Conservation (phyloP, 495 filamentous ascomycete genomes). For the Saxophila tyrrhenica region DNA sequence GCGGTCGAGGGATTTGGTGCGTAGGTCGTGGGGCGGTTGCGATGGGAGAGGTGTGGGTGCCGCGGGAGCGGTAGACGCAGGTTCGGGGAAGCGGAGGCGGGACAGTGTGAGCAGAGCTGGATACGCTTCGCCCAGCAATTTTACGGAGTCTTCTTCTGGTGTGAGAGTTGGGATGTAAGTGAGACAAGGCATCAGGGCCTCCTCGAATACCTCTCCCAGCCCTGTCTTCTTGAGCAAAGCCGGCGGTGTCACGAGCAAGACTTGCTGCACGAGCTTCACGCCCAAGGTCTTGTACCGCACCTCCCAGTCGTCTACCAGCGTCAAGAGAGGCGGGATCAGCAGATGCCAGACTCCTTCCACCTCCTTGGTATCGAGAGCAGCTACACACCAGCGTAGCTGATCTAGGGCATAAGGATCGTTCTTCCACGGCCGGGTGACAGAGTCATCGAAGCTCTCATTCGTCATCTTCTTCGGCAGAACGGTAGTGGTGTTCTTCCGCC, state of each 20-base stretch:
- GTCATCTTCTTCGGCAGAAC: slow-evolving; percentile 11
- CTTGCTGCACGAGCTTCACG: slow-evolving; percentile 44
- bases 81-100: slow-evolving; percentile 30
- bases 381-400: slow-evolving; percentile 55
- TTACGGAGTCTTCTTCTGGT: slow-evolving; percentile 56
- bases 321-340: slow-evolving; percentile 73
- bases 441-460: slow-evolving; percentile 30
- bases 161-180: slow-evolving; percentile 69
- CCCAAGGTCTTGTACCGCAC: slow-evolving; percentile 46
- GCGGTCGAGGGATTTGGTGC: slow-evolving; percentile 13
- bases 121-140: slow-evolving; percentile 55
- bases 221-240: slow-evolving; percentile 58
- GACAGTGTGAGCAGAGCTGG: slow-evolving; percentile 51
- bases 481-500: slow-evolving; percentile 17
- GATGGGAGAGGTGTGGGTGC: slow-evolving; percentile 4
- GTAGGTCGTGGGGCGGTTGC: background rate
- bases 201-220: slow-evolving; percentile 65
- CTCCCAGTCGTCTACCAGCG: slow-evolving; percentile 61
- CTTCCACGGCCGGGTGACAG: slow-evolving; percentile 62
- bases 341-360: slow-evolving; percentile 53
- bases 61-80: slow-evolving; percentile 30
- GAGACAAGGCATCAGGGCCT: slow-evolving; percentile 62
- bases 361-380: slow-evolving; percentile 30
- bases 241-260: slow-evolving; percentile 44
- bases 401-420: slow-evolving; percentile 48